phyloP scores from a whole-genome alignment of 2,329 filamentous ascomycete species.

The Fusarium avenaceum region DNA sequence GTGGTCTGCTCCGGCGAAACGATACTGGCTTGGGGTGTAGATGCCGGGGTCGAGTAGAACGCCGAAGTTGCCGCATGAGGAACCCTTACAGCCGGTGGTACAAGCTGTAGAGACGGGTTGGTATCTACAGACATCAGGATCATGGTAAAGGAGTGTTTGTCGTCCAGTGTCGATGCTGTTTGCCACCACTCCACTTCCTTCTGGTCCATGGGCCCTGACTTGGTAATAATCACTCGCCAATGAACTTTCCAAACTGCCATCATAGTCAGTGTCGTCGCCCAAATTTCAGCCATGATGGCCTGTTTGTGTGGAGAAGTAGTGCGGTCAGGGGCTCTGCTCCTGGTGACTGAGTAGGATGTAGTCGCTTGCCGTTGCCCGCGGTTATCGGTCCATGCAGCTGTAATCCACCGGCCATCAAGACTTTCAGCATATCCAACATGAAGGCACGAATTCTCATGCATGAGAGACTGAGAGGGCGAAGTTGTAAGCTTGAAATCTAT shows the following conservation, averaged over 20 bases:
- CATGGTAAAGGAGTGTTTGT: conserved; percentile 64
- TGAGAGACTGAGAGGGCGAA: conserved; percentile 77
- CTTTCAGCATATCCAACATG: conserved; percentile 85
- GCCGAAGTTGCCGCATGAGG: conserved; percentile 59
- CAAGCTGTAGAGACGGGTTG: conserved; percentile 72
- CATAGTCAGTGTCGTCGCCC: conserved; percentile 81
- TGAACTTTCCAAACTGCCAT: conserved; percentile 77
- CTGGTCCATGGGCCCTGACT: conserved; percentile 75
- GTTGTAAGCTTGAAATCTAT: conserved; percentile 81
- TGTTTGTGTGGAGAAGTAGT: conserved; percentile 65
- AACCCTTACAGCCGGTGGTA: conserved; percentile 68
- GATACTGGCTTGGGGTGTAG: conserved; percentile 73
- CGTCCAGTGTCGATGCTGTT: conserved; percentile 65
- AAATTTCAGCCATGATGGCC: conserved; percentile 77
- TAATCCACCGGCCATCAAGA: conserved; percentile 82
- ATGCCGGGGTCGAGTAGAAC: conserved; percentile 74
- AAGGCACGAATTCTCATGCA: conserved; percentile 83
- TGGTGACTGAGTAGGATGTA: conserved; percentile 78
- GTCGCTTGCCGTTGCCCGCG: conserved; percentile 79
- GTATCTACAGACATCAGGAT: conserved; percentile 76
- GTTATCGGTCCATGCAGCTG: conserved; percentile 85
- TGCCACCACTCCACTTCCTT: conserved; percentile 74
- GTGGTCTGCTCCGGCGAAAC: conserved; percentile 72
- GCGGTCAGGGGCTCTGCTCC: conserved; percentile 66
- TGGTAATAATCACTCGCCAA: conserved; percentile 83